Evolutionary conservation across 345 rosid species (phyloP).

Genomic region (Dovyalis caffra): DNA sequence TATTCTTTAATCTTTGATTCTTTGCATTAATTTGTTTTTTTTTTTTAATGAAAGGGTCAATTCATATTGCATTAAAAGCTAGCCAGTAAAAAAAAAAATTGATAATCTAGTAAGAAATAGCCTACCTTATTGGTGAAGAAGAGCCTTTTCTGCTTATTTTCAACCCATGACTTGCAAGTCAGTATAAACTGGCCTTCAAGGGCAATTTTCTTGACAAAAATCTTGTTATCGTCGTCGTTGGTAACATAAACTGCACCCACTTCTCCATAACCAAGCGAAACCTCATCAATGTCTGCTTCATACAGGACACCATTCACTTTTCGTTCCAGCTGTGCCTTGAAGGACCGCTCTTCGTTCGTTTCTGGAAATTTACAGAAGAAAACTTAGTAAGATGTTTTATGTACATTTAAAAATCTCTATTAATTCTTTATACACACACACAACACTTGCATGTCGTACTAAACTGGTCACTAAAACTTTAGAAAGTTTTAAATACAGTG

Average conservation of each 20-base stretch:
- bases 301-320: neutral
- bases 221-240: conserved; percentile 18
- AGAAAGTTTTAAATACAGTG: too few relatives aligned
- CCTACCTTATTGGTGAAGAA: conserved; percentile 63
- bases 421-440: too few relatives aligned
- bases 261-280: conserved; percentile 11
- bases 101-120: neutral
- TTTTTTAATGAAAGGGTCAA: too few relatives aligned
- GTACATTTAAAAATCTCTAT: too few relatives aligned
- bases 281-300: conserved; percentile 12
- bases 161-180: conserved; percentile 17
- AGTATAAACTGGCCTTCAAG: conserved; percentile 9
- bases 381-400: too few relatives aligned
- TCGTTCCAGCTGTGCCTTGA: neutral
- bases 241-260: conserved; percentile 17
- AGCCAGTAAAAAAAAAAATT: neutral
- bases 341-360: conserved; percentile 11
- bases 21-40: too few relatives aligned
- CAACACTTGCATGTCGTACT: too few relatives aligned
- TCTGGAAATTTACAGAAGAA: neutral
- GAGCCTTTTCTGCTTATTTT: conserved; percentile 32
- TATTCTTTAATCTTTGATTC: too few relatives aligned
- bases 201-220: conserved; percentile 22
- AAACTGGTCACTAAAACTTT: too few relatives aligned
- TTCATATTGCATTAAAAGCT: too few relatives aligned